A percentile compares a stretch with the other conserved stretches of the same genome.
phyloP scores from a whole-genome alignment of 306 rosid genomes.

The Gillenia trifoliata region DNA sequence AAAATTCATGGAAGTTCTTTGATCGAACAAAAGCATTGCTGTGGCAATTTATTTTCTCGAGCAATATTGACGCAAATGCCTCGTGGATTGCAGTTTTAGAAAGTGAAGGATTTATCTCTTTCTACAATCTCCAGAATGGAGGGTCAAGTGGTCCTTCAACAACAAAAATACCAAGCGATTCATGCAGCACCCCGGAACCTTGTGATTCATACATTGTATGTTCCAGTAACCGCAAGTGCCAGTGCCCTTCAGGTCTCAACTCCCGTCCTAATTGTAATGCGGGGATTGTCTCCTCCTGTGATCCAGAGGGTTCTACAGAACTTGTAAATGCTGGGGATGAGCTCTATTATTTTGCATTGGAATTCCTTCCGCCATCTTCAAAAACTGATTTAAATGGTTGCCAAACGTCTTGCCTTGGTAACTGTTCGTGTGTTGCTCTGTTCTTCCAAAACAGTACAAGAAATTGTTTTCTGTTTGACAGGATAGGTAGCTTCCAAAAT shows the following conservation, averaged over 20 bases:
- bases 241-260: conserved; percentile 69
- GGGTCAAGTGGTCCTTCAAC: conserved; percentile 29
- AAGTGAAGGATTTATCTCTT: conserved; percentile 61
- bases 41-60: conserved; percentile 62
- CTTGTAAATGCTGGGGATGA: conserved; percentile 51
- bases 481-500: conserved; percentile 68
- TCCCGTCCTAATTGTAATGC: conserved; percentile 49
- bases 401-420: conserved; percentile 50
- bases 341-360: conserved; percentile 63
- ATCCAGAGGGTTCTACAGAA: conserved; percentile 17
- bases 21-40: conserved; percentile 48
- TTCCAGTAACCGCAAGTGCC: conserved; percentile 39
- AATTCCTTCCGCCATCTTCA: conserved; percentile 48
- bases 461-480: conserved; percentile 58
- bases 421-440: conserved; percentile 76
- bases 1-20: conserved; percentile 84
- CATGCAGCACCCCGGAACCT: conserved; percentile 67
- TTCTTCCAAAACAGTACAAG: conserved; percentile 75
- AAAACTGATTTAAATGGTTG: conserved; percentile 57
- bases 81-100: conserved; percentile 80
- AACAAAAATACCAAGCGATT: conserved; percentile 49
- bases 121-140: conserved; percentile 43
- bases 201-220: conserved; percentile 70
- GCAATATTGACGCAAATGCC: conserved; percentile 25
- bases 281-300: conserved; percentile 60